These are phyloP conservation scores for Spiraea crenata DNA, from an alignment of 331 rosid genomes.

Conservation along the genomic window DNA sequence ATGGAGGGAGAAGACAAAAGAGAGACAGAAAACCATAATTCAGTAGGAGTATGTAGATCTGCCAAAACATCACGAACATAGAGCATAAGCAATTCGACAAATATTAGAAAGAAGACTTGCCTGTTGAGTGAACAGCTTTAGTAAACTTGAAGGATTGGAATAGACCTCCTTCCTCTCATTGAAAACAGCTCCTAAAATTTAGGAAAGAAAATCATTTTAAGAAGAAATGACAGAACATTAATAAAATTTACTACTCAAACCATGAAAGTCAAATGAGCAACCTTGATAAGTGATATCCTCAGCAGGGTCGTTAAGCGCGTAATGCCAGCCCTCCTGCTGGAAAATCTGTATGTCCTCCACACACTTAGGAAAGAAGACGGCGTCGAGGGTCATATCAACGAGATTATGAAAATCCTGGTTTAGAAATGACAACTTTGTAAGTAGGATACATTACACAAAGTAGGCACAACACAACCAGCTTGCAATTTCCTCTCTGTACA, in stretches of 20 bases:
- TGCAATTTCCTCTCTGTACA: constrained; percentile 6
- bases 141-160: constrained; percentile 89
- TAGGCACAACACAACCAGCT: constrained; percentile 4
- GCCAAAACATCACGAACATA: too few species aligned
- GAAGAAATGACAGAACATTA: background rate
- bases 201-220: background rate
- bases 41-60: background rate
- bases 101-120: constrained; percentile 40
- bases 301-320: constrained; percentile 80
- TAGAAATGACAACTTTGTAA: constrained; percentile 12
- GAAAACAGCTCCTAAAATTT: constrained; percentile 83
- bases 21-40: background rate
- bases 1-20: background rate
- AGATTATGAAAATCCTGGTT: constrained; percentile 85
- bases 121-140: constrained; percentile 86
- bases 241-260: constrained; percentile 3
- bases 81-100: too few species aligned
- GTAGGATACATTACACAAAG: constrained; percentile 6
- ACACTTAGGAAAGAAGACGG: constrained; percentile 94
- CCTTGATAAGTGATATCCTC: constrained; percentile 91
- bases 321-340: constrained; percentile 99
- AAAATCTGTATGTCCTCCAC: constrained; percentile 78
- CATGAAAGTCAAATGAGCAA: constrained; percentile 12
- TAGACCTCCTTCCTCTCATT: constrained; percentile 99
- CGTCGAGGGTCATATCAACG: constrained; percentile 94